Base-by-base conservation (phyloP, 1,139 yeast species). In the Saccharomyces hybrid region DNA sequence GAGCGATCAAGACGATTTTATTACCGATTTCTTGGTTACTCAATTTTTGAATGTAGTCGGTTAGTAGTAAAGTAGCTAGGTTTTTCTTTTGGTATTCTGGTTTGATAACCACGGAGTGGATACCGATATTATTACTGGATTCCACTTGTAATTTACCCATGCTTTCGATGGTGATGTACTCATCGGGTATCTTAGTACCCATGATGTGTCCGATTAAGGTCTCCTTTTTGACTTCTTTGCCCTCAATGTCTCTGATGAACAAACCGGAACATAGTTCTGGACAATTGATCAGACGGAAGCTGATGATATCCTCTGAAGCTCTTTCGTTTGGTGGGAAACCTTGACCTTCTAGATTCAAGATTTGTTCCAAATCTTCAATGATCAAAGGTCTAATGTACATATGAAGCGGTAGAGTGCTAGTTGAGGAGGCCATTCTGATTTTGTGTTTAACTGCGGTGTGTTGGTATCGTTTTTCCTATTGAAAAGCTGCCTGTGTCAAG, bases 231-330 rank as follows among this genome's bases (percentile, higher is more conserved):
- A 67, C 64, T 13, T 71, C 74, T 28, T 69, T 71, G n/a, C 67
- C 66, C 49, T 68, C 68, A 70, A 84, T 88, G 56, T 82, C 83
- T 67, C 97, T 79, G 52, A 87, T 76, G 65, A 91, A 91, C 57
- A 93, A 76, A 1, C 98, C 98, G 3, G 91, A 82, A 61, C 95
- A 84, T 58, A 93, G 78, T 70, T 93, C 99, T 9, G 98, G 98
- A 69, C 97, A 90, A 3, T 77, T 82, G 2, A 79, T 78, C 60
- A 93, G 76, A 62, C 97, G 78, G 73, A 88, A 91, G 59, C 74
- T 73, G 56, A 88, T 73, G 63, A 80, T 84, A 55, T 83, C 89
- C 27, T 68, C 69, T 5, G 88, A 70, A 53, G 89, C 85, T 57
- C 95, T 80, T 67, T 84, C 91, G 9, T 74, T 68, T 42, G 78